These are phyloP conservation scores for Russula dissimulans DNA, from an alignment of 768 basidiomycete genomes.

Conservation along the genomic window DNA sequence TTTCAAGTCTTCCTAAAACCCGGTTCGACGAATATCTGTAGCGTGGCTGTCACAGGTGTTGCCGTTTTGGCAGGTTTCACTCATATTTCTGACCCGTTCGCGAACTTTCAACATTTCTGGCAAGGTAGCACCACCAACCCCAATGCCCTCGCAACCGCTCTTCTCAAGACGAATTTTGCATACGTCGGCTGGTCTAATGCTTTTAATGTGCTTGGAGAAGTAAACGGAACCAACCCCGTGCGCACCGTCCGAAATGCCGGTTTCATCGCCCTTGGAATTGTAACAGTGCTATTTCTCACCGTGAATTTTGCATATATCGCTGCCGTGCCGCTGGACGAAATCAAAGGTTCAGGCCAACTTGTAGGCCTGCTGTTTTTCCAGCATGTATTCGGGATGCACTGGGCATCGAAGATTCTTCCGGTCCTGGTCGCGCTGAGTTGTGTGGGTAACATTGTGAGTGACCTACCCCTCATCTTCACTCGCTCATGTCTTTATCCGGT, in stretches of 20 bases:
- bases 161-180: conserved; percentile 26
- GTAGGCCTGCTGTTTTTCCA: conserved; percentile 44
- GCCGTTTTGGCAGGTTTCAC: conserved; percentile 25
- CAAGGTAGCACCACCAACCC: conserved; percentile 23
- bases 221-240: conserved; percentile 30
- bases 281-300: conserved; percentile 40
- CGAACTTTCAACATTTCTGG: conserved; percentile 27
- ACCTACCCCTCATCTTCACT: conserved; percentile 28
- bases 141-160: conserved; percentile 23
- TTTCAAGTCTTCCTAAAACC: not conserved
- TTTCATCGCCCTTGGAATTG: conserved; percentile 36
- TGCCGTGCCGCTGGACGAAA: conserved; percentile 36
- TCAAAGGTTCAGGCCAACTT: conserved; percentile 35
- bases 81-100: conserved; percentile 23
- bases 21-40: conserved; percentile 9
- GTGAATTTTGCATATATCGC: conserved; percentile 35
- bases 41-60: conserved; percentile 23
- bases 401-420: conserved; percentile 19
- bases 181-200: conserved; percentile 33
- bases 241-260: conserved; percentile 39
- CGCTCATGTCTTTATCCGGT: conserved; percentile 30
- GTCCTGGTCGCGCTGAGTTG: conserved; percentile 17
- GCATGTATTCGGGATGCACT: conserved; percentile 37
- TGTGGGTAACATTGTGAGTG: conserved; percentile 25
- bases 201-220: conserved; percentile 39